Percentiles rank a stretch among this genome's conserved stretches.
These are phyloP conservation scores for Colletotrichum simmondsii DNA, from an alignment of 2,329 filamentous ascomycete species.

Conservation along the genomic window DNA sequence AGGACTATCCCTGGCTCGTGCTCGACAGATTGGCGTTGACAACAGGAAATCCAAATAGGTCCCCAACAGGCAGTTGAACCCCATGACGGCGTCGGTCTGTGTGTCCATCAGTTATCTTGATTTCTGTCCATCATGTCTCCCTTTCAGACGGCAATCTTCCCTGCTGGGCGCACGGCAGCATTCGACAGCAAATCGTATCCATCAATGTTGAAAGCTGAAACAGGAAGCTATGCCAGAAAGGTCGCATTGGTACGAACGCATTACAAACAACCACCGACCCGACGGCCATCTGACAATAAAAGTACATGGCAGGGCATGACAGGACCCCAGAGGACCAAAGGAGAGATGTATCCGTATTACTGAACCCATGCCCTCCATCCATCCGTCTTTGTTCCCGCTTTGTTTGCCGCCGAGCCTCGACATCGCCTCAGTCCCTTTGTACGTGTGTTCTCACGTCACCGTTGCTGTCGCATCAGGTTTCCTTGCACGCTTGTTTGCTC, in stretches of 20 bases:
- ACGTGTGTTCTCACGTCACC: conserved; percentile 6
- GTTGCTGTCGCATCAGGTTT: conserved; percentile 18
- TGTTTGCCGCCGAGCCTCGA: conserved; percentile 15
- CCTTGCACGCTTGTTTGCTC: conserved; percentile 17
- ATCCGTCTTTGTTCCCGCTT: conserved; percentile 13
- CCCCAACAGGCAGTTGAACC: not conserved
- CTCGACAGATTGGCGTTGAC: conserved; percentile 17
- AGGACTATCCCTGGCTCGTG: conserved; percentile 9
- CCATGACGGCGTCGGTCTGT: not conserved
- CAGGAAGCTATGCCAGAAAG: conserved; percentile 27
- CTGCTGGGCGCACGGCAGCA: conserved; percentile 1
- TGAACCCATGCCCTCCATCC: not conserved
- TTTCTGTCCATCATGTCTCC: not conserved
- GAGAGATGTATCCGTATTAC: not conserved
- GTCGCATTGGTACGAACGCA: conserved; percentile 13
- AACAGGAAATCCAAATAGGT: conserved; percentile 1
- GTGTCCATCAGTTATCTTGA: not conserved
- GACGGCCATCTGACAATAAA: not conserved
- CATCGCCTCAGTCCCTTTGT: conserved; percentile 9
- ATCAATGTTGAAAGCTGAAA: conserved; percentile 25
- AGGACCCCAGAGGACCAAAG: not conserved
- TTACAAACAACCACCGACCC: conserved; percentile 6
- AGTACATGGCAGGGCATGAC: not conserved
- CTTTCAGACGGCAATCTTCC: conserved; percentile 4
- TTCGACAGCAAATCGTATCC: not conserved